A percentile compares a stretch with the other conserved stretches of the same genome.
These are phyloP conservation scores for Fragosphaeria purpurea DNA, from an alignment of 2,329 filamentous ascomycete genomes.

Conservation along the genomic window DNA sequence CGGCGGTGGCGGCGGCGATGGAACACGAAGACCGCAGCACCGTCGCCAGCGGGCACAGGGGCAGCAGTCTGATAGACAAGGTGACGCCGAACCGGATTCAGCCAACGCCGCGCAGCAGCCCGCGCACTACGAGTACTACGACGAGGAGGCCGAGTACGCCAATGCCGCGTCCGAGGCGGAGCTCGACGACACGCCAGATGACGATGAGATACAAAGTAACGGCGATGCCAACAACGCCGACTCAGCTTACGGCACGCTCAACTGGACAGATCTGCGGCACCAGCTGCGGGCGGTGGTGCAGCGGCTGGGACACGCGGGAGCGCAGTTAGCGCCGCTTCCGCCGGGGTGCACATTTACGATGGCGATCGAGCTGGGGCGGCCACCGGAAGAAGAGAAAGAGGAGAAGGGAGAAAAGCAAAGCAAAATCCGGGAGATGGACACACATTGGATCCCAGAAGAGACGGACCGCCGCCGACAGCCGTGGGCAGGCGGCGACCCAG, in stretches of 20 bases:
- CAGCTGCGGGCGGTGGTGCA: conserved; percentile 59
- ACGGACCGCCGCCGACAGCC: too few species aligned
- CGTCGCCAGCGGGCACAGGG: not conserved
- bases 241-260: conserved; percentile 19
- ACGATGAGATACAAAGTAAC: not conserved
- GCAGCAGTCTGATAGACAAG: not conserved
- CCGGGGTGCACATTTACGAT: conserved; percentile 63
- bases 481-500: too few species aligned
- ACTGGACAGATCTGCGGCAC: conserved; percentile 57
- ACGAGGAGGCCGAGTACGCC: conserved; percentile 7
- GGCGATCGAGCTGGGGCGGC: conserved; percentile 59
- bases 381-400: conserved; percentile 19
- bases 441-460: not conserved
- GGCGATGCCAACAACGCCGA: not conserved
- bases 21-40: not conserved
- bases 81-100: not conserved
- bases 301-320: conserved; percentile 49
- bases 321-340: conserved; percentile 48
- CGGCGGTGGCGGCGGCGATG: not conserved
- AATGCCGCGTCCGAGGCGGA: conserved; percentile 9
- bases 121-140: conserved; percentile 6
- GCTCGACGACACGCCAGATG: not conserved
- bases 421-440: not conserved
- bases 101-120: not conserved
- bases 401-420: too few species aligned